Percentiles rank a stretch among this genome's conserved stretches.
Conservation (phyloP, 768 basidiomycete species). For the Suillus cothurnatus region DNA sequence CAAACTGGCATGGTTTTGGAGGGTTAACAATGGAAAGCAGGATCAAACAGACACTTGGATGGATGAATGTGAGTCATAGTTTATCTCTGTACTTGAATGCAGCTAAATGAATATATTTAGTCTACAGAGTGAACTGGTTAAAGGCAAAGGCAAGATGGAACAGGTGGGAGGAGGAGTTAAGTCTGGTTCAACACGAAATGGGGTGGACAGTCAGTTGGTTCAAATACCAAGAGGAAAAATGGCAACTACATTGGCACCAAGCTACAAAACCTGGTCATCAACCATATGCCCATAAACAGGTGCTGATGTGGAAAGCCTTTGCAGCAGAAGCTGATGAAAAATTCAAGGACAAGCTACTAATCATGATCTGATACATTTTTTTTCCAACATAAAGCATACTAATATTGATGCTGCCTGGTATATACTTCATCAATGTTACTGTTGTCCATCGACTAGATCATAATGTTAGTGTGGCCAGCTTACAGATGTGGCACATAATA, state of each 20-base stretch:
- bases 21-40: background rate
- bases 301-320: conserved; percentile 1
- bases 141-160: conserved; percentile 19
- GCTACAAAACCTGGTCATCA: background rate
- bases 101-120: background rate
- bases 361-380: no score
- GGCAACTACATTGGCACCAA: background rate
- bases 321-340: background rate
- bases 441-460: no score
- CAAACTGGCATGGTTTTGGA: conserved; percentile 11
- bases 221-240: background rate
- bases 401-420: no score
- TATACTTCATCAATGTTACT: no score
- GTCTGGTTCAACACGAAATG: conserved; percentile 21
- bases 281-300: conserved; percentile 8
- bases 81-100: background rate
- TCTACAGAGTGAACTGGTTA: conserved; percentile 11
- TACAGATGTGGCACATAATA: no score
- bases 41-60: conserved; percentile 5
- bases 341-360: conserved; percentile 1
- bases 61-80: conserved; percentile 3
- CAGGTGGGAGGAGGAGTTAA: conserved; percentile 23
- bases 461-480: no score
- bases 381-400: no score
- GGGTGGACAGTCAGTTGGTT: conserved; percentile 21